Evolutionary conservation across 2,329 filamentous ascomycete species (phyloP).

Genomic region (Penicillium hordei): DNA sequence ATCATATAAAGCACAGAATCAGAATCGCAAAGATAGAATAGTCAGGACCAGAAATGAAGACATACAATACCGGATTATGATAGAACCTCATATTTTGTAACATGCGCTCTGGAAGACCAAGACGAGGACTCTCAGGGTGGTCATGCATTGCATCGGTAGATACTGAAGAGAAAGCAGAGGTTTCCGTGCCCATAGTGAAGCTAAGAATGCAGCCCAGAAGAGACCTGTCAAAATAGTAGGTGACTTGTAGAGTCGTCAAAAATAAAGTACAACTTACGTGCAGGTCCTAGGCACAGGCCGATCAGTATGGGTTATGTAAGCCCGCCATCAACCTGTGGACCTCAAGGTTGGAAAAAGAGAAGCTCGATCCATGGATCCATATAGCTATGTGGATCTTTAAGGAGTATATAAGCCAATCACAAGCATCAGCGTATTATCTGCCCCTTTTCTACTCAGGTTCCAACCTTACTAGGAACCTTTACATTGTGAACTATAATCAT

Average conservation of each 20-base stretch:
- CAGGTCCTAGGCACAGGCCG: neutral
- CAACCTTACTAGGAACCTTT: neutral
- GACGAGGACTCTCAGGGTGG: neutral
- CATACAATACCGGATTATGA: neutral
- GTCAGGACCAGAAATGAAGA: neutral
- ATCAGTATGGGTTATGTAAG: neutral
- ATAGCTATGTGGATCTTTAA: neutral
- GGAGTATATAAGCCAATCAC: neutral
- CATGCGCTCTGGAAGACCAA: neutral
- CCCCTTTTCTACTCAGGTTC: neutral
- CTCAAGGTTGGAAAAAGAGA: neutral
- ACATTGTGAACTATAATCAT: too few species aligned
- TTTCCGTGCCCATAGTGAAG: neutral
- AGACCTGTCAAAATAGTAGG: too few species aligned
- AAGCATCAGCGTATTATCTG: neutral
- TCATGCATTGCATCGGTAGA: neutral
- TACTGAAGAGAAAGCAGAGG: neutral
- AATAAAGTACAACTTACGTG: neutral
- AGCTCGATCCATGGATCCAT: neutral
- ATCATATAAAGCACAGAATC: neutral
- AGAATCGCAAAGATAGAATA: neutral
- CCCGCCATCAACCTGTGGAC: neutral
- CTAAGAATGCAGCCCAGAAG: neutral
- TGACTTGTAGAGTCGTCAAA: neutral
- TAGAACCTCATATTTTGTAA: neutral